Conservation (phyloP, 495 filamentous ascomycete genomes). For the Penicillium taxi region DNA sequence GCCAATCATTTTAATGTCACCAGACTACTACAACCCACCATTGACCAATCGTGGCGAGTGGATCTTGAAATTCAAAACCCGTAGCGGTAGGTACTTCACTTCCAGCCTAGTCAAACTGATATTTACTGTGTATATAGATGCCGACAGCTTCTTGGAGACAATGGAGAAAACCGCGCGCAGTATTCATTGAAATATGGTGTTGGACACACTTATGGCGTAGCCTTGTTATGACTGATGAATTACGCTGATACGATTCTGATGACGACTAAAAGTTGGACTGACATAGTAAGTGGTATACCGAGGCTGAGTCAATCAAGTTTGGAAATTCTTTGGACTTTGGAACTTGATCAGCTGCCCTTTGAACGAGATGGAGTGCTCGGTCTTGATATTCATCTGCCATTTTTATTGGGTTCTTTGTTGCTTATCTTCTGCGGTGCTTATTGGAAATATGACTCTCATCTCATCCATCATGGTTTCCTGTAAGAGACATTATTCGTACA, state of each 20-base stretch:
- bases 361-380: no score
- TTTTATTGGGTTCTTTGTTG: no score
- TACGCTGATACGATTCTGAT: conserved; percentile 16
- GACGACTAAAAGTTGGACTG: conserved; percentile 12
- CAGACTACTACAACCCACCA: conserved; percentile 43
- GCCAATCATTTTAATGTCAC: conserved; percentile 52
- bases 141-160: conserved; percentile 25
- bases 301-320: no score
- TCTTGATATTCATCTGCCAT: no score
- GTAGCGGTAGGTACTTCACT: conserved; percentile 19
- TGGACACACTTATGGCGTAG: not conserved
- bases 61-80: conserved; percentile 30
- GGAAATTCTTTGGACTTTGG: no score
- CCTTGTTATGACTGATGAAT: conserved; percentile 13
- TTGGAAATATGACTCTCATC: no score
- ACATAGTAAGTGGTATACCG: no score
- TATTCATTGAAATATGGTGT: not conserved
- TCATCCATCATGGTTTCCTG: no score
- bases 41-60: conserved; percentile 27
- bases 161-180: conserved; percentile 17
- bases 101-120: not conserved
- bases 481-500: no score
- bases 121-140: conserved; percentile 21
- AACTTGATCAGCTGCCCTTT: no score
- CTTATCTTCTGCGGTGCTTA: no score